Evolutionary conservation across 306 rosid genomes (phyloP), one percentile per base, ranked within the genome.

Genomic region (Cucurbita ficifolia): DNA sequence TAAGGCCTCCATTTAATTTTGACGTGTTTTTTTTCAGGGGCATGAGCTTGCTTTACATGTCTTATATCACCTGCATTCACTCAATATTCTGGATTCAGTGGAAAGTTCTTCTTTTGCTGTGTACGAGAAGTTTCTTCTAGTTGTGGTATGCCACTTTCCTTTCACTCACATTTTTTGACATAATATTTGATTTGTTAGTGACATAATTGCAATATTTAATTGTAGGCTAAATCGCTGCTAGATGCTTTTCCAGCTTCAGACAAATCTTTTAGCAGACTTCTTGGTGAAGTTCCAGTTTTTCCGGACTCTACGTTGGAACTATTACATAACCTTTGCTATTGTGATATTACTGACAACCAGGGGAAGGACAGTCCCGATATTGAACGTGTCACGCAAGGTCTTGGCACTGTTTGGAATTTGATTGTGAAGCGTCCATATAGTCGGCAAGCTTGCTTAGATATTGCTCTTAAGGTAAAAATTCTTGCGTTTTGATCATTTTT

Each of bases 371-470:
- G 76, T 57, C 88, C 96, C 55, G 99, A 94, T 78, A 79, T 85
- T 72, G 99, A 91, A 70, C 97, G 97, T 53, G 95, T 94, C 78
- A 94, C 99, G 62, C 99, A 94, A 82, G 99, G 99, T 68, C 96
- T 94, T 77, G 99, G 99, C 77, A 93, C 99, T 29, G 83, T 89
- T 29, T 94, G 99, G 99, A 86, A 89, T 88, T 88, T 94, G 86
- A 91, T 94, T 70, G 82, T 94, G 84, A 96, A 96, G 42, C 95
- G 97, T 59, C 97, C 96, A 57, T 87, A 74, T 75, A 87, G 88
- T 81, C 96, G 99, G 72, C 91, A 86, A 72, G 85, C 86, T 62
- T 89, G 92, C 86, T 84, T 94, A 82, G 90, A 78, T 75, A 87
- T 94, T 77, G 96, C 91, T 64, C 82, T 94, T 73, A 89, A 89